phyloP scores from a whole-genome alignment of 345 rosid genomes.

The Psidium friedrichsthalianum region DNA sequence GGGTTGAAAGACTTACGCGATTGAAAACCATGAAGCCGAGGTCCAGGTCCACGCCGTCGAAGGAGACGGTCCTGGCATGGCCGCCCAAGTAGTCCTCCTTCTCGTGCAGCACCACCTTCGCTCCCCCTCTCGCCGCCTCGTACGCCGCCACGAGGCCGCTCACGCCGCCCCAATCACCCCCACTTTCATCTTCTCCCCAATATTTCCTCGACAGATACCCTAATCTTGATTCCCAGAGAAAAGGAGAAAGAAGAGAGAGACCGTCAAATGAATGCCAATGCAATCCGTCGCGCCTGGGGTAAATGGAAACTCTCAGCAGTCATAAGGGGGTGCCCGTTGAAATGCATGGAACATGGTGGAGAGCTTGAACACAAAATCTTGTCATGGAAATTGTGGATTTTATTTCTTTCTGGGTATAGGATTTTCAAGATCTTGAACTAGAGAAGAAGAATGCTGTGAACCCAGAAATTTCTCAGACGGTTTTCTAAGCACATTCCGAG shows the following conservation, averaged over 20 bases:
- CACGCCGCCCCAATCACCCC: conserved; percentile 35
- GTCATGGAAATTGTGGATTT: not conserved
- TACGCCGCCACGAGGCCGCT: conserved; percentile 33
- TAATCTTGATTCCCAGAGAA: not conserved
- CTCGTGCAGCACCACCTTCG: conserved; percentile 29
- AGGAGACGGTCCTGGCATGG: conserved; percentile 23
- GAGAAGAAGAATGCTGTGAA: not conserved
- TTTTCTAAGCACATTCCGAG: not conserved
- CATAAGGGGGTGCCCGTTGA: not conserved
- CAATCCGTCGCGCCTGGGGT: not conserved
- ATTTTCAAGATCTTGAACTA: not conserved
- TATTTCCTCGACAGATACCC: not conserved
- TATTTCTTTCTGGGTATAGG: not conserved
- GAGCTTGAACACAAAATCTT: not conserved
- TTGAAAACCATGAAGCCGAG: conserved; percentile 51
- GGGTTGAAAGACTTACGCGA: conserved; percentile 11
- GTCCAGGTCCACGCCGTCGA: conserved; percentile 27
- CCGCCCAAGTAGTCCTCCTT: conserved; percentile 31
- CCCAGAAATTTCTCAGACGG: not conserved
- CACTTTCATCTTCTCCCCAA: not conserved
- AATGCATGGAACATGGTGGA: not conserved
- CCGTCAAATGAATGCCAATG: not conserved
- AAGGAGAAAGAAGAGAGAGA: not conserved
- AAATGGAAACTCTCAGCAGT: not conserved
- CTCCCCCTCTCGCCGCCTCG: conserved; percentile 18